Evolutionary conservation across 306 rosid genomes (phyloP).

Genomic region (Astragalus glycyphyllos): DNA sequence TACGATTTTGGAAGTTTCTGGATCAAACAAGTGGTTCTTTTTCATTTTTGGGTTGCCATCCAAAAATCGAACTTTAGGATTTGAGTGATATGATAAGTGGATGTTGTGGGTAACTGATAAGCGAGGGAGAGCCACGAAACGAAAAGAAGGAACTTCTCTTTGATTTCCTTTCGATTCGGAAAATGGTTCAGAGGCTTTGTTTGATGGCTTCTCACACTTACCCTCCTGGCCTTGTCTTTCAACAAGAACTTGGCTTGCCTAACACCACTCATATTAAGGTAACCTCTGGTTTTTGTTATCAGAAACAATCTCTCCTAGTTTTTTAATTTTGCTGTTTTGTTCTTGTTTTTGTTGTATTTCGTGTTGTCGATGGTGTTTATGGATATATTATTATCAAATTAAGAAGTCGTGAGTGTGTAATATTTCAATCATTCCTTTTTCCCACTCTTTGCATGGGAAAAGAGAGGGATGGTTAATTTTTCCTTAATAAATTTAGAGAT

Average conservation of each 20-base stretch:
- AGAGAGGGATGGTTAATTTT: not conserved
- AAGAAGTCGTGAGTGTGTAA: no score
- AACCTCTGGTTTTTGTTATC: slow-evolving; percentile 19
- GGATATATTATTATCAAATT: no score
- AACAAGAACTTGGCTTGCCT: slow-evolving; percentile 48
- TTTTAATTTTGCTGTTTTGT: not conserved
- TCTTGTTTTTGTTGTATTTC: no score
- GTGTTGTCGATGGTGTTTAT: not conserved
- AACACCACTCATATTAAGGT: slow-evolving; percentile 54
- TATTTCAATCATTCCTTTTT: no score
- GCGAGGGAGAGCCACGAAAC: slow-evolving; percentile 41
- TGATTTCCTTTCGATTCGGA: slow-evolving; percentile 18
- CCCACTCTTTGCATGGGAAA: no score
- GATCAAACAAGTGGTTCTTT: slow-evolving; percentile 25
- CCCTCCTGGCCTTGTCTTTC: slow-evolving; percentile 63
- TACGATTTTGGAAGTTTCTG: slow-evolving; percentile 43
- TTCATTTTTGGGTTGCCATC: slow-evolving; percentile 32
- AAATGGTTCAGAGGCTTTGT: slow-evolving; percentile 58
- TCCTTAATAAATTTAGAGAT: not conserved
- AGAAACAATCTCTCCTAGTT: slow-evolving; percentile 1
- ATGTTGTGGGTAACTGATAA: slow-evolving; percentile 48
- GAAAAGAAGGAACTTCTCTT: slow-evolving; percentile 30
- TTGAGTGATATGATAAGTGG: slow-evolving; percentile 43
- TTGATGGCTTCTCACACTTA: slow-evolving; percentile 76
- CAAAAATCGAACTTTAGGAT: slow-evolving; percentile 29